Base-by-base conservation (phyloP, 1,284 basidiomycete species). In the Trametes polyzona region DNA sequence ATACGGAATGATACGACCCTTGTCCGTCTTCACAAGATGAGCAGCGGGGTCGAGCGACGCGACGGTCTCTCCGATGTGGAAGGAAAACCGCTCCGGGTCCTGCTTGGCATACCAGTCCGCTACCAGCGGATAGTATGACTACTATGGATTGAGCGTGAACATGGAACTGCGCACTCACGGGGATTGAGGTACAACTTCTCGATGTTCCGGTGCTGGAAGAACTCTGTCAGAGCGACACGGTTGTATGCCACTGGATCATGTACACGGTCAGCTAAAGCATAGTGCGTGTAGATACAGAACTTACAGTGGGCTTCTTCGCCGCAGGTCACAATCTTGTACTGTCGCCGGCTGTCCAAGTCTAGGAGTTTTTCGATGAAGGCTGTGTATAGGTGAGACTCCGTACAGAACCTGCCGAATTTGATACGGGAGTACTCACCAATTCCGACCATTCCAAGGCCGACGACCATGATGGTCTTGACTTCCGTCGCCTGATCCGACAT, bases 301-400 rank as follows among this genome's bases (percentile, higher is more conserved):
- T 55, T 29, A 69, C 69, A 58, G 52, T 73, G 73, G 17, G 61
- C 62, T 65, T 82, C 85, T 70, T 88, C 85, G 19, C 86, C 84
- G 52, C 82, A 84, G 3, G 86, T 88, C 12, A 87, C 75, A 50
- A 87, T 73, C 44, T 78, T 76, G 68, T 86, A 87, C 16, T 74
- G 72, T 10, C 73, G 73, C 2, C 64, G 65, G 19, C 76, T 74
- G 66, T 87, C 84, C 16, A 85, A 74, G 53, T 79, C 80, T 49
- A 84, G 76, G 59, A 87, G 75, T 69, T 86, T 90, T 71, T 84
- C 87, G 62, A 87, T 86, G 72, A 87, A 87, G 0, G 84, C 87
- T 63, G n/a, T n/a, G n/a, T n/a, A n/a, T n/a, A n/a, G n/a, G n/a
- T n/a, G n/a, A n/a, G n/a, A n/a, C n/a, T n/a, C n/a, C n/a, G n/a